Base-by-base conservation (phyloP, 352 stramenopile genomes). In the Phytophthora constricta region DNA sequence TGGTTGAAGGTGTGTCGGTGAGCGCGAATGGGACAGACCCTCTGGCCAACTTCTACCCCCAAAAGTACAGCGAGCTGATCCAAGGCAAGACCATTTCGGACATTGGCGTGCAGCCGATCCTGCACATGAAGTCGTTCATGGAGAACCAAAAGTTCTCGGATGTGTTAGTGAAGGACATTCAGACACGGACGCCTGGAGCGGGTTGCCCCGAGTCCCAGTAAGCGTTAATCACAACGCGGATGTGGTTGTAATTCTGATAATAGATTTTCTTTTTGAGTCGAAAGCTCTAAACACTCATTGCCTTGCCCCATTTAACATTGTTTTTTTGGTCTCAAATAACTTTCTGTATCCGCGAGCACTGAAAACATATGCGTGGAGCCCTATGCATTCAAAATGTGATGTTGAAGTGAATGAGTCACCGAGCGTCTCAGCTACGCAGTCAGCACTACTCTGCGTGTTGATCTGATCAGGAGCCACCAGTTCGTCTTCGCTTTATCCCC, bases 101-200 rank as follows among this genome's bases (percentile, higher is more conserved):
- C 34, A 77, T 99, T 33, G 97, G 96, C 55, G 89, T 96, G 22
- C 91, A 98, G 58, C 90, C 95, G n/a, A 99, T 99, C 73, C 65
- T 98, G 58, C 96, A 98, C 82, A 99, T 99, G 97, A 96, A 98
- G 60, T 64, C 90, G 8, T 96, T 99, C 50, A 99, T 99, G 97
- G 86, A 97, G 57, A 75, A 79, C 19, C 87, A 93, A 25, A 74
- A 76, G 53, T 78, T 99, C 22, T 96, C 90, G 33, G 77, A 90
- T 3, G 77, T 76, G 20, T 73, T 98, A 37, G 90, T 98, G 25
- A 43, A 82, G 11, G 95, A 98, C 65, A 88, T 98, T 20, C 69
- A 86, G 71, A 86, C 65, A 10, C 80, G 87, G 27, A 82, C 56
- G 58, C 77, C 85, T 0, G 85, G 82, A 23, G 75, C 66, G 0